phyloP scores from a whole-genome alignment of 352 stramenopile genomes.

The Phytophthora crassamura region DNA sequence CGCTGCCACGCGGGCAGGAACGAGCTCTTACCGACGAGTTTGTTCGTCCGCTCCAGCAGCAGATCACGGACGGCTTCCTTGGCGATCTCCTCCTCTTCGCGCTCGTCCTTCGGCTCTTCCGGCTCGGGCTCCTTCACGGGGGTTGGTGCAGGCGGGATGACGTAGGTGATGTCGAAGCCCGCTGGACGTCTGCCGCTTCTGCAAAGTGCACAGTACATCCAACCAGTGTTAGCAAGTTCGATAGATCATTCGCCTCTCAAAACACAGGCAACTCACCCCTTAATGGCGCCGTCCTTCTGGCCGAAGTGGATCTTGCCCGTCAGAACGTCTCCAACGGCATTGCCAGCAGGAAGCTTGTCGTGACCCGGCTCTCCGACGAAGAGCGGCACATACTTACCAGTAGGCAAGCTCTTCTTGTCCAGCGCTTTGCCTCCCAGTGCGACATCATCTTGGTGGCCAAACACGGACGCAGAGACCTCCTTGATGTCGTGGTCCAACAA shows the following conservation, averaged over 20 bases:
- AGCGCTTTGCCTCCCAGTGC: slow-evolving; percentile 67
- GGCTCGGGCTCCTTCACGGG: slow-evolving; percentile 68
- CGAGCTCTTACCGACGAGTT: slow-evolving; percentile 70
- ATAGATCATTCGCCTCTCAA: too few relatives aligned
- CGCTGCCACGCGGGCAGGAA: slow-evolving; percentile 63
- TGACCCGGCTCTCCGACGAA: slow-evolving; percentile 75
- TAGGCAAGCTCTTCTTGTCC: slow-evolving; percentile 49
- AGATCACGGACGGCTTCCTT: slow-evolving; percentile 81
- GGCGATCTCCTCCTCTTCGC: slow-evolving; percentile 66
- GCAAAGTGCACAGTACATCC: slow-evolving; percentile 1
- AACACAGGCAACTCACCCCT: slow-evolving; percentile 41
- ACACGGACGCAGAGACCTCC: slow-evolving; percentile 69
- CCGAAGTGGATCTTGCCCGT: slow-evolving; percentile 77
- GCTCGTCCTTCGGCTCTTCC: slow-evolving; percentile 74
- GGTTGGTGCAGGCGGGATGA: slow-evolving; percentile 67
- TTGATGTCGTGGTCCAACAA: slow-evolving; percentile 78
- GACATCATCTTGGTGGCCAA: slow-evolving; percentile 70
- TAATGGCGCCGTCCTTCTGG: slow-evolving; percentile 71
- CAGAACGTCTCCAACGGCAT: slow-evolving; percentile 66
- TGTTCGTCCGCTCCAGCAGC: slow-evolving; percentile 67
- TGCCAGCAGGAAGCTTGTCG: slow-evolving; percentile 73
- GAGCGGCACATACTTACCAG: slow-evolving; percentile 70
- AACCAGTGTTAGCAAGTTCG: slow-evolving; percentile 18
- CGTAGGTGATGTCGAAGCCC: slow-evolving; percentile 80
- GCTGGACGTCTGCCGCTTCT: slow-evolving; percentile 62